Percentiles rank a stretch among this genome's conserved stretches.
Evolutionary conservation across 768 basidiomycete species (phyloP).

Genomic region (Xerocomus brunneocitrinus): DNA sequence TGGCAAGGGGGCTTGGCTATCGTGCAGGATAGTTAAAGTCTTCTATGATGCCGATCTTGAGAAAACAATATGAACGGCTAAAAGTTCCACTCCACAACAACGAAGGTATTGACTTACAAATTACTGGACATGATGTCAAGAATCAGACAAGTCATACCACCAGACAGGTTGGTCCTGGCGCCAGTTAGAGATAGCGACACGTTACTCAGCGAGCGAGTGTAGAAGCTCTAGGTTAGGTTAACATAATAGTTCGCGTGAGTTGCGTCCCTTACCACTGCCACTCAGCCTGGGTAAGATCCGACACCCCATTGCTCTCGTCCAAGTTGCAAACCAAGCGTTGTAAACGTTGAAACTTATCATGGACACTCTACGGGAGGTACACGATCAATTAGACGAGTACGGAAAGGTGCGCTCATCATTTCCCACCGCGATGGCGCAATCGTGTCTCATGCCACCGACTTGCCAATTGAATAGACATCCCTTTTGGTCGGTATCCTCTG

Average conservation of each 20-base stretch:
- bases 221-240: background rate
- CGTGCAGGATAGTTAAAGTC: too few relatives aligned
- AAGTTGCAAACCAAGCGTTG: background rate
- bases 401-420: slow-evolving; percentile 16
- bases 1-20: too few relatives aligned
- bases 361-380: slow-evolving; percentile 14
- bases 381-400: slow-evolving; percentile 17
- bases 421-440: slow-evolving; percentile 28
- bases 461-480: slow-evolving; percentile 7
- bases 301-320: background rate
- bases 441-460: slow-evolving; percentile 24
- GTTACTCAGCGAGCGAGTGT: too few relatives aligned
- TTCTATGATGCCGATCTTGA: too few relatives aligned
- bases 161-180: background rate
- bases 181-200: too few relatives aligned
- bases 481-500: slow-evolving; percentile 15
- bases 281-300: background rate
- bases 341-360: background rate
- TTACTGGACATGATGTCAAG: too few relatives aligned
- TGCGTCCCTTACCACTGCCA: background rate
- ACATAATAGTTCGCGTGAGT: too few relatives aligned
- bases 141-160: too few relatives aligned
- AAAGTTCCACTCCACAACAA: too few relatives aligned
- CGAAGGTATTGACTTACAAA: too few relatives aligned
- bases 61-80: too few relatives aligned